Percentiles rank a stretch among this genome's conserved stretches.
These are phyloP conservation scores for Fusarium coffeatum DNA, from an alignment of 2,329 filamentous ascomycete species.

Conservation along the genomic window DNA sequence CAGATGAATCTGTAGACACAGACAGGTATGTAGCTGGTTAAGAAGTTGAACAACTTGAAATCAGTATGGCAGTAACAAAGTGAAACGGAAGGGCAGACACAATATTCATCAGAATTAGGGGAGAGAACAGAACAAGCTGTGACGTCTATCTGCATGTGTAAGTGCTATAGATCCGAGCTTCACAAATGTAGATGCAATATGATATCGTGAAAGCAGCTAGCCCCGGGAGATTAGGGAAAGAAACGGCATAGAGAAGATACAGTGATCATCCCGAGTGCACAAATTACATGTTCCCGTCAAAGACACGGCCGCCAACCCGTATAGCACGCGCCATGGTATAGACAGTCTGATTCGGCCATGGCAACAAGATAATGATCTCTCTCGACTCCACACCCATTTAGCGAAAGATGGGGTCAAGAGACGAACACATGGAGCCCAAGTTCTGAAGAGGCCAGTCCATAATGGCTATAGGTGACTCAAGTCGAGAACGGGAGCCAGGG, in stretches of 20 bases:
- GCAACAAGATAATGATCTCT: conserved; percentile 2
- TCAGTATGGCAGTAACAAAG: background rate
- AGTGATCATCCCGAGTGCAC: conserved; percentile 1
- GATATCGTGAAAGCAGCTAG: background rate
- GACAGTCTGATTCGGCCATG: conserved; percentile 15
- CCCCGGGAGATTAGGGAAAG: background rate
- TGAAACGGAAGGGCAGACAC: background rate
- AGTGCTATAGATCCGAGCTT: background rate
- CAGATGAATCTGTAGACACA: background rate
- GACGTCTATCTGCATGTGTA: conserved; percentile 5
- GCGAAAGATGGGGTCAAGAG: background rate
- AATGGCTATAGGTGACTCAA: background rate
- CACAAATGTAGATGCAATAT: background rate
- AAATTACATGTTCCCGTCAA: background rate
- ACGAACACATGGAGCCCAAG: background rate
- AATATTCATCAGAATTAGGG: background rate
- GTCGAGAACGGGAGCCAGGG: background rate
- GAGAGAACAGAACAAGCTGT: conserved; percentile 3
- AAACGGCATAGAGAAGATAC: background rate
- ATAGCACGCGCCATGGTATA: conserved; percentile 6
- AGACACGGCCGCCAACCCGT: conserved; percentile 11
- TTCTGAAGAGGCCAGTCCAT: background rate
- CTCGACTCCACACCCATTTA: conserved; percentile 5
- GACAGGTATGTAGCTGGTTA: background rate
- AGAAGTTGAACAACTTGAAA: conserved; percentile 8